Base-by-base conservation (phyloP, 1,284 basidiomycete genomes). In the Athelia sp. region DNA sequence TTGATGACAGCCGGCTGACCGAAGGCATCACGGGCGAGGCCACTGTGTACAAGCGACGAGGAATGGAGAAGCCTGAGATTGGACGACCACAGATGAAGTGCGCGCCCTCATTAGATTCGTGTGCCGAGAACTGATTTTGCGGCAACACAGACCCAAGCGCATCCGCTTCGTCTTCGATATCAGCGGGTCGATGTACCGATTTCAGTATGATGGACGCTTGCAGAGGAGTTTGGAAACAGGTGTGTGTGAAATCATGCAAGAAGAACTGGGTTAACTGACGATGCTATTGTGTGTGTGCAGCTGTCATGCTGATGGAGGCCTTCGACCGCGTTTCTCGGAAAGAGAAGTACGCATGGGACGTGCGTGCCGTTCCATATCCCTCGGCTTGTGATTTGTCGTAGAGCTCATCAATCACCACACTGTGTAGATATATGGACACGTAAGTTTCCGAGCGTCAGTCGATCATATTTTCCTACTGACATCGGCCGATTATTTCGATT, bases 321-420 rank as follows among this genome's bases (percentile, higher is more conserved):
- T 84, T 85, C 57, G 73, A 79, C 47, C 74, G 75, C 9, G 64
- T 85, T 10, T 76, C 78, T 3, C 62, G 79, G 45, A 82, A 82
- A 59, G 81, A 84, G 55, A 85, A 84, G 62, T 85, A 82, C 60
- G 76, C 78, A 10, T 85, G 82, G 82, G 82, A 85, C 72, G 82
- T 84, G 55, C 67, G 81, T 70, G 15, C 13, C 35, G 15, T 2
- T 46, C 32, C 17, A 23, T 22, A 6, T 48, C 48, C 15, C 23
- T 46, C 24, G n/a, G 21, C 13, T n/a, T 19, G 23, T 10, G 44
- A 51, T 3, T n/a, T 22, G 3, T 14, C 36, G 19, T 29, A 23
- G n/a, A n/a, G n/a, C n/a, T n/a, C n/a, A n/a, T n/a, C n/a, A 45
- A 15, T 43, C 10, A 40, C 29, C 31, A 31, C 35, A 10, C 48